Base-by-base conservation (phyloP, 768 basidiomycete species). In the Suillus occidentalis region DNA sequence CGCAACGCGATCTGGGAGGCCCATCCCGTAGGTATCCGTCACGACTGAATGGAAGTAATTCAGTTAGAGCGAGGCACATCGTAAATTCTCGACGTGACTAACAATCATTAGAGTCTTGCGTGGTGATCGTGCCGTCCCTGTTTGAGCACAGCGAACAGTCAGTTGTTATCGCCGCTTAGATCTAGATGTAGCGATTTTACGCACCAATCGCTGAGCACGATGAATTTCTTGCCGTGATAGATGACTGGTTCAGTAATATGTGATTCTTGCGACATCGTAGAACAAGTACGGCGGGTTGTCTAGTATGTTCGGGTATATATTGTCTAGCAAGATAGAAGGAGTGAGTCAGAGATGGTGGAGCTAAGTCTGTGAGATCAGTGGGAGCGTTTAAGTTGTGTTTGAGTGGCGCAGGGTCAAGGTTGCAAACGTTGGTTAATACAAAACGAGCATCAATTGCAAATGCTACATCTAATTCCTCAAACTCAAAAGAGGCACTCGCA, bases 81-180 rank as follows among this genome's bases (percentile, higher is more conserved):
- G 25, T 47, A 37, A 61, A 18, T 57, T 37, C n/a, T 28, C 13
- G 57, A 34, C 52, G n/a, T 16, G 6, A 63, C 88, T 67, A 73
- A 94, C 91, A 95, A 71, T 97, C 95, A 76, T 98, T 98, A 8
- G 92, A 94, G 74, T 98, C 95, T 72, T 85, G 87, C 47, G 86
- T 94, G 4, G 95, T 97, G 78, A 98, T 97, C 16, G 95, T 98
- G 71, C 92, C 92, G 79, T 94, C 92, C 92, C 92, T 93, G 74
- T 22, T 66, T 63, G 34, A 39, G 37, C 53, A 42, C 55, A 39
- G 61, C 20, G 60, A 28, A 12, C 22, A 28, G 20, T 22, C 16
- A 57, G 34, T 50, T 31, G 37, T 13, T 20, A 31, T 39, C 36
- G 34, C 13, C 37, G 25, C 25, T 40, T 58, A 64, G 42, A 42